Evolutionary conservation across 306 rosid genomes (phyloP).

Genomic region (Vicia faba): DNA sequence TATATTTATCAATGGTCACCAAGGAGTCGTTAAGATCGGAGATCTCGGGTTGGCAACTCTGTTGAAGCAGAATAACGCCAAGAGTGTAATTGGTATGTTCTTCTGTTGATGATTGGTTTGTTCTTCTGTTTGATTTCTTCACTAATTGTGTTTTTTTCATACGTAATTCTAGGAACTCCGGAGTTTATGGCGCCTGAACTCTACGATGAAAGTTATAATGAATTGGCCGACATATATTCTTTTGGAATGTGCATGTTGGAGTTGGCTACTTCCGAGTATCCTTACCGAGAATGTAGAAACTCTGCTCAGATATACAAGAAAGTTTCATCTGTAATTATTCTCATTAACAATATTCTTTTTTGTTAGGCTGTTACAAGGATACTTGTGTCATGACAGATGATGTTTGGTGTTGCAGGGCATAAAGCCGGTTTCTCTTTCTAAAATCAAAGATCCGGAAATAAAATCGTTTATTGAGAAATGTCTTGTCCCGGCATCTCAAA

Average conservation of each 20-base stretch:
- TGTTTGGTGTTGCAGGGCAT: slow-evolving; percentile 39
- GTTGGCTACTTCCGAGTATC: slow-evolving; percentile 31
- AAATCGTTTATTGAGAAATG: slow-evolving; percentile 41
- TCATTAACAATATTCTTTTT: background rate
- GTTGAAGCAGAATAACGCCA: slow-evolving; percentile 44
- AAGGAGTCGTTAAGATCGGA: slow-evolving; percentile 58
- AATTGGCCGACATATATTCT: slow-evolving; percentile 56
- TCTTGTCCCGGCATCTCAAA: slow-evolving; percentile 38
- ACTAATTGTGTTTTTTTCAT: background rate
- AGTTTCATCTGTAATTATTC: slow-evolving; percentile 25
- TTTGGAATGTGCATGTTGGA: slow-evolving; percentile 46
- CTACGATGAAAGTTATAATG: slow-evolving; percentile 56
- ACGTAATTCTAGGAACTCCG: slow-evolving; percentile 47
- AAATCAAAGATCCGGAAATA: slow-evolving; percentile 40
- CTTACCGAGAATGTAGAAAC: slow-evolving; percentile 32
- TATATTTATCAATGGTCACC: slow-evolving; percentile 60
- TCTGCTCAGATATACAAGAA: slow-evolving; percentile 30
- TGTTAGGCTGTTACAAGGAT: background rate
- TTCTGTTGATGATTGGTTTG: background rate
- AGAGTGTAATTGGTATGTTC: slow-evolving; percentile 45
- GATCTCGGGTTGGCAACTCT: slow-evolving; percentile 55
- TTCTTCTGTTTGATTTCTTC: slow-evolving; percentile 8
- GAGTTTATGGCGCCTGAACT: slow-evolving; percentile 65
- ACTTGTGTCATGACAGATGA: background rate
- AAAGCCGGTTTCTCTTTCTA: slow-evolving; percentile 43